Evolutionary conservation across 2,329 filamentous ascomycete species (phyloP).

Genomic region (Stemphylium beticola): DNA sequence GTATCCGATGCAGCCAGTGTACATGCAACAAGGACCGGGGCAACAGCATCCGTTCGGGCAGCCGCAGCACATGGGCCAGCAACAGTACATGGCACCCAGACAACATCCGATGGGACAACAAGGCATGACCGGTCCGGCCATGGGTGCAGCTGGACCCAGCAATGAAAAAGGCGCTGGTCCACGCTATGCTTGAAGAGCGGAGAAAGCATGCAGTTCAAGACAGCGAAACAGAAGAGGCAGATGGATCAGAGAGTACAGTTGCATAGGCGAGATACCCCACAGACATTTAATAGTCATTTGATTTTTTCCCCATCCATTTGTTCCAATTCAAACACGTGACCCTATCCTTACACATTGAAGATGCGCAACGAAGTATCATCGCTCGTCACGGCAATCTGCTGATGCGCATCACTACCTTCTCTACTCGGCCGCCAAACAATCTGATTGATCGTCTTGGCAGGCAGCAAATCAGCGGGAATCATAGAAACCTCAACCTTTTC

Average conservation of each 20-base stretch:
- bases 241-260: neutral
- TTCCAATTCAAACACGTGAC: neutral
- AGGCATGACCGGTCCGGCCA: neutral
- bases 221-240: neutral
- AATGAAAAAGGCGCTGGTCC: constrained; percentile 25
- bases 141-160: constrained; percentile 10
- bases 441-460: constrained; percentile 41
- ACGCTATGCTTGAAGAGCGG: constrained; percentile 20
- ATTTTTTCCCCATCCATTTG: neutral
- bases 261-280: constrained; percentile 8
- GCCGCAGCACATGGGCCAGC: constrained; percentile 6
- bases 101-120: constrained; percentile 4
- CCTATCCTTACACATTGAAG: constrained; percentile 23
- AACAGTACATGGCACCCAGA: constrained; percentile 7
- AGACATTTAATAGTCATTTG: neutral
- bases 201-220: neutral
- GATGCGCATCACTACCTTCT: constrained; percentile 4
- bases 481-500: constrained; percentile 23
- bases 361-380: constrained; percentile 52
- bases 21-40: constrained; percentile 13
- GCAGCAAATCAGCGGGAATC: constrained; percentile 21
- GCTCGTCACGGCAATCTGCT: constrained; percentile 50
- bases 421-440: constrained; percentile 41
- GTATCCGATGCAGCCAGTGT: constrained; percentile 17
- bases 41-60: constrained; percentile 8